phyloP scores from a whole-genome alignment of 805 yeast species.

The Candida odintsovae region DNA sequence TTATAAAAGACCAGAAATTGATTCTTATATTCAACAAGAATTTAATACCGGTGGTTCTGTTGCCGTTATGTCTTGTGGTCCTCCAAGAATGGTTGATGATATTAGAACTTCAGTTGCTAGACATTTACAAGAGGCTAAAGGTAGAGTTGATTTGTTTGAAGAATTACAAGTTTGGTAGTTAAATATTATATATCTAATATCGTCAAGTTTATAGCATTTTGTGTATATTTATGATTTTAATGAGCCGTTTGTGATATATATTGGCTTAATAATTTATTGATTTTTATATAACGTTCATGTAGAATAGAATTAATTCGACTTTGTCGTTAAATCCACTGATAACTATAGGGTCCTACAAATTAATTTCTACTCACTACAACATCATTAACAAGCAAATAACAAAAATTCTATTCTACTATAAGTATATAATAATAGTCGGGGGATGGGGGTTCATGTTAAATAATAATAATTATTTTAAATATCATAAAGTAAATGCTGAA shows the following conservation, averaged over 20 bases:
- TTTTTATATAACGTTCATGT: no score
- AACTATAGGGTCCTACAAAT: no score
- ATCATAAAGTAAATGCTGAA: not conserved
- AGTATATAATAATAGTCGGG: no score
- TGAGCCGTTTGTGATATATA: no score
- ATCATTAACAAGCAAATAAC: no score
- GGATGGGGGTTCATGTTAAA: no score
- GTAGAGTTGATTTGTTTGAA: constrained; percentile 65
- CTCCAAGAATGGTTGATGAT: constrained; percentile 50
- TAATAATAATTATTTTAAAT: not conserved
- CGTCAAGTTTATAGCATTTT: not conserved
- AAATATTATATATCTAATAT: not conserved
- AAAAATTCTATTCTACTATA: no score
- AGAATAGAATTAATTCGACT: no score
- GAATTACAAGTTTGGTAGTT: constrained; percentile 75
- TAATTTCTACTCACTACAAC: no score
- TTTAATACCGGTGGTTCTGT: constrained; percentile 29
- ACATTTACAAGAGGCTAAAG: constrained; percentile 33
- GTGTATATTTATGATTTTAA: not conserved
- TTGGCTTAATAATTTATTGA: no score
- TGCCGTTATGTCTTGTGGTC: constrained; percentile 62
- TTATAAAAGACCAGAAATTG: constrained; percentile 43
- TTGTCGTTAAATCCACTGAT: no score
- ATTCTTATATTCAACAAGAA: constrained; percentile 29
- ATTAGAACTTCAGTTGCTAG: constrained; percentile 40